Evolutionary conservation across 1,284 basidiomycete genomes (phyloP), one percentile per base, ranked within the genome.

Genomic region (Cutaneotrichosporon dermatis): DNA sequence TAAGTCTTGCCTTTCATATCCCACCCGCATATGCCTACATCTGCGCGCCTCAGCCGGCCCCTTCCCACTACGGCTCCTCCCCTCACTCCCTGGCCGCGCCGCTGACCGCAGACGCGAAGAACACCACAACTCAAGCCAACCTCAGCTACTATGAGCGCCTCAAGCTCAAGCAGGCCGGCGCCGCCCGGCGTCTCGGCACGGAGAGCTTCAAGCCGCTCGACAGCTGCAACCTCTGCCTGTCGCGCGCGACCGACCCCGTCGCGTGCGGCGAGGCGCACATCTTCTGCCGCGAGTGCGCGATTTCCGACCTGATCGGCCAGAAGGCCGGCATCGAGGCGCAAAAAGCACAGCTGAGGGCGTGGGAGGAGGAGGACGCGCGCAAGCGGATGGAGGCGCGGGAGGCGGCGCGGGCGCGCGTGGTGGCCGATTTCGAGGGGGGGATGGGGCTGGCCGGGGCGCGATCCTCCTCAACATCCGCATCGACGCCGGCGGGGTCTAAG

Each of bases 191-290:
- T 51, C 78, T 95, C 73, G 91, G 91, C 44, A 86, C 88, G 72
- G 92, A 95, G 76, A 90, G 88, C 4, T 91, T 95, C 88, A 85
- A 90, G 45, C 83, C 83, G 39, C 90, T 92, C 73, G 90, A 94
- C 75, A 85, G 88, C 8, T 96, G 92, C 72, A 83, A 88, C 40
- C 83, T 94, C 13, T 95, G 92, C 72, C 79, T 95, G 36, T 86
- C 89, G 59, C 82, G 83, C 53, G 90, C 89, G 4, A 78, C 87
- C 50, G 87, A 90, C 55, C 90, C 92, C 0, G 81, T 92, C 36
- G 84, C 87, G 9, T 97, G 93, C 71, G 78, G 84, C 34, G 83
- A 88, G 58, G 93, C 94, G 0, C 93, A 97, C 76, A 70, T 96
- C 53, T 82, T 79, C 77, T 97, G 93, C 82, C 90, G 88, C 69